Percentiles rank a stretch among this genome's conserved stretches.
Conservation (phyloP, 257 asterid species). For the Solanum boliviense region DNA sequence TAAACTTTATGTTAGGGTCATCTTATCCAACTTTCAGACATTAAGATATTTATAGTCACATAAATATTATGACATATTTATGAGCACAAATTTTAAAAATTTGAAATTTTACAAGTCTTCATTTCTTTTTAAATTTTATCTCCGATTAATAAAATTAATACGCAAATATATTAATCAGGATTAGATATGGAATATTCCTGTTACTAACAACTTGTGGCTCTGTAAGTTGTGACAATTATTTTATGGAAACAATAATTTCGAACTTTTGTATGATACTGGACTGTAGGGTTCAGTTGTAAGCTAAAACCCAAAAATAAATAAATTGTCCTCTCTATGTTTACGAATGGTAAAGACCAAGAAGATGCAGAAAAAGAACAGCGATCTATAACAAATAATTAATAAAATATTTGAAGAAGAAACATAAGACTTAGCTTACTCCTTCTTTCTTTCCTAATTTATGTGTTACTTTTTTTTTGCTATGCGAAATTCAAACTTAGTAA, state of each 20-base stretch:
- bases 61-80: background rate
- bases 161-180: background rate
- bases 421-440: too few relatives aligned
- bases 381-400: background rate
- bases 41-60: background rate
- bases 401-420: too few relatives aligned
- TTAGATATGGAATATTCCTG: background rate
- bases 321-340: background rate
- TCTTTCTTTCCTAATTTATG: too few relatives aligned
- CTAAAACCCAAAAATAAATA: background rate
- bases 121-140: background rate
- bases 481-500: too few relatives aligned
- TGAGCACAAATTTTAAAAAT: background rate
- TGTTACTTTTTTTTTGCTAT: too few relatives aligned
- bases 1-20: too few relatives aligned
- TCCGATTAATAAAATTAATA: background rate
- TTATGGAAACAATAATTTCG: background rate
- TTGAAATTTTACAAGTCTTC: background rate
- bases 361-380: background rate
- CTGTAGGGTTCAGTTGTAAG: background rate
- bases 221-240: background rate
- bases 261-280: background rate
- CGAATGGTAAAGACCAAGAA: background rate
- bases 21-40: too few relatives aligned
- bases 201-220: background rate